phyloP scores from a whole-genome alignment of 257 asterid genomes.

The Haberlea rhodopensis region DNA sequence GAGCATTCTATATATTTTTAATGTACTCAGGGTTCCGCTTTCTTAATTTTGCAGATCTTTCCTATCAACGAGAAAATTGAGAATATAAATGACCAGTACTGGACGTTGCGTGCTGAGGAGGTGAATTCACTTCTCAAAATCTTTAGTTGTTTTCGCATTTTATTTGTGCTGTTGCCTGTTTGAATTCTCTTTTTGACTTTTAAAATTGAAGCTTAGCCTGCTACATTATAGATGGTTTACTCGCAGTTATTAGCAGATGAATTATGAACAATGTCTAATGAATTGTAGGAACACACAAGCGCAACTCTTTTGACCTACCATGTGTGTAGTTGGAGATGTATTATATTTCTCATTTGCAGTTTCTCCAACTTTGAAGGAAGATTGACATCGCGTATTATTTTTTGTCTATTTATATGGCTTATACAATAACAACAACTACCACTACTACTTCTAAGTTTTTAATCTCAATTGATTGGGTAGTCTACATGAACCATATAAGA shows the following conservation, averaged over 20 bases:
- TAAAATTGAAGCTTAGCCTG: background rate
- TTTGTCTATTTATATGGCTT: too few relatives aligned
- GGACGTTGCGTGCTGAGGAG: constrained; percentile 98
- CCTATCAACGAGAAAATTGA: constrained; percentile 82
- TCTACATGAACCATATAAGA: too few relatives aligned
- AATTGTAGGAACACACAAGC: background rate
- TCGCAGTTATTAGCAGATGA: too few relatives aligned
- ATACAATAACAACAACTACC: too few relatives aligned
- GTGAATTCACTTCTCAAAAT: constrained; percentile 37
- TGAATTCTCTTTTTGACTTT: background rate
- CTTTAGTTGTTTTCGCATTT: constrained; percentile 13
- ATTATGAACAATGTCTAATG: background rate
- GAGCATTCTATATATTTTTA: background rate
- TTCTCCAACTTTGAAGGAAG: too few relatives aligned
- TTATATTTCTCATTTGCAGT: background rate
- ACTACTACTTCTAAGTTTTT: too few relatives aligned
- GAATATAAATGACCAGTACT: constrained; percentile 88
- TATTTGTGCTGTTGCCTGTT: background rate
- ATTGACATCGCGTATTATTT: too few relatives aligned
- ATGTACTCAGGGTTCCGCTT: constrained; percentile 21
- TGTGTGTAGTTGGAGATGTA: background rate
- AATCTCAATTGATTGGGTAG: too few relatives aligned
- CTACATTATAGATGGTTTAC: too few relatives aligned
- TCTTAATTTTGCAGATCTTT: constrained; percentile 58
- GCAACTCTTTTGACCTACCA: background rate